These are phyloP conservation scores for Fraxinus albicans DNA, from an alignment of 305 asterid genomes.

Conservation along the genomic window DNA sequence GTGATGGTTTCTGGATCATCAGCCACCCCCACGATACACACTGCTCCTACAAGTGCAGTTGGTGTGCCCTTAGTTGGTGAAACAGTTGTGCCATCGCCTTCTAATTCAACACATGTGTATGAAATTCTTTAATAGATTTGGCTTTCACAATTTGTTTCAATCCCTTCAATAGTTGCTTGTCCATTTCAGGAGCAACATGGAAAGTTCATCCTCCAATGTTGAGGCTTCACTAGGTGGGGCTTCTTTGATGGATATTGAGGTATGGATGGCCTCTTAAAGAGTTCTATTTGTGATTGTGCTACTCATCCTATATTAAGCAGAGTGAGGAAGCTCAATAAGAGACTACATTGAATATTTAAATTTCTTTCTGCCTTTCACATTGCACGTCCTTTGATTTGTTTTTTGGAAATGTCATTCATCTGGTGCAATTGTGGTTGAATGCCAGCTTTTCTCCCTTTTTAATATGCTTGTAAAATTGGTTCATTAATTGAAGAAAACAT, in stretches of 20 bases:
- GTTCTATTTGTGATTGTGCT: slow-evolving; percentile 14
- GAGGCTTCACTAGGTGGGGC: slow-evolving; percentile 53
- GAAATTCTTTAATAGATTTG: slow-evolving; percentile 20
- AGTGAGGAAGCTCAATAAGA: not conserved
- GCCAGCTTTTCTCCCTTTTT: not conserved
- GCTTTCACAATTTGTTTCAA: not conserved
- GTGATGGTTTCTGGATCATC: slow-evolving; percentile 52
- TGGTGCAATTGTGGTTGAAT: not conserved
- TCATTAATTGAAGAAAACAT: slow-evolving; percentile 2
- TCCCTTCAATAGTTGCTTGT: slow-evolving; percentile 16
- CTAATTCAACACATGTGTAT: slow-evolving; percentile 41
- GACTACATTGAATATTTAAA: not conserved
- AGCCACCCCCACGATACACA: slow-evolving; percentile 42
- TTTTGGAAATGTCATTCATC: not conserved
- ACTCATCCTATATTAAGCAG: slow-evolving; percentile 10
- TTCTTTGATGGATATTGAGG: slow-evolving; percentile 74
- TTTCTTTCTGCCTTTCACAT: slow-evolving; percentile 1
- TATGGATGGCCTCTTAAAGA: slow-evolving; percentile 24
- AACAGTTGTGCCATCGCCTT: slow-evolving; percentile 46
- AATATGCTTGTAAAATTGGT: not conserved
- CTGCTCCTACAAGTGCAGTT: slow-evolving; percentile 36
- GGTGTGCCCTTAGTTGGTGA: slow-evolving; percentile 47
- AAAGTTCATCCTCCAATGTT: slow-evolving; percentile 44
- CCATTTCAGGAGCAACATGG: slow-evolving; percentile 46
- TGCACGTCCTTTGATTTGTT: not conserved